Evolutionary conservation across 1,284 basidiomycete species (phyloP), one percentile per base, ranked within the genome.

Genomic region (Wolfiporia cocos): DNA sequence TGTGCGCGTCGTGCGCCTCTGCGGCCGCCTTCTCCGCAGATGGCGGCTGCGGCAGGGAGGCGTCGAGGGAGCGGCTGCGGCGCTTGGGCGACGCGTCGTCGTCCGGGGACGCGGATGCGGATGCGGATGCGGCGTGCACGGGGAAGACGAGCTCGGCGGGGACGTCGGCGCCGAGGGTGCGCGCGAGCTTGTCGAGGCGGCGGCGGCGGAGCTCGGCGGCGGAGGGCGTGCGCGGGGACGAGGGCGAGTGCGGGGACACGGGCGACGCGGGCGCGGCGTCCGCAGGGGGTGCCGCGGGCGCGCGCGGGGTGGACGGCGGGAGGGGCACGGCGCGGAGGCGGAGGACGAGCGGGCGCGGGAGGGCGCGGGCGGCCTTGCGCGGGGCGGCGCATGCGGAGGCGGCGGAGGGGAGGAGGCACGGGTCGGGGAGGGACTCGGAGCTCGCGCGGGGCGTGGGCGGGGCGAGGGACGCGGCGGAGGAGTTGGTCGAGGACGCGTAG

Each of bases 121-220:
- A 29, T 0, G 46, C 6, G 23, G 28, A 31, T 34, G 43, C 37
- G n/a, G 44, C 28, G 41, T 35, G 30, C 30, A 49, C 23, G 34
- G 53, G 52, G 47, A 74, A 73, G 36, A 78, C 68, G 41, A 78
- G 67, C 53, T 76, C 73, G 4, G 66, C 61, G 2, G 76, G 75
- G 19, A 78, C 63, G 49, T 72, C 71, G 58, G 76, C 74, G 6
- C 76, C 76, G 2, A 78, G 58, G 1, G 70, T 75, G 41, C 73
- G 65, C 22, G 64, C 55, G 4, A 79, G 63, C 54, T 77, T 77
- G 7, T 71, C 71, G 61, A 78, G 67, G 35, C 62, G 63, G 47
- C 56, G 56, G 41, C 63, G 49, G 14, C 65, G 59, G 5, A 53
- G 44, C 42, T 60, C 59, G 3, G 53, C 49, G 29, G 46, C 50